Evolutionary conservation across 139 green algal genomes (phyloP).

Genomic region (Picochlorum sp.): DNA sequence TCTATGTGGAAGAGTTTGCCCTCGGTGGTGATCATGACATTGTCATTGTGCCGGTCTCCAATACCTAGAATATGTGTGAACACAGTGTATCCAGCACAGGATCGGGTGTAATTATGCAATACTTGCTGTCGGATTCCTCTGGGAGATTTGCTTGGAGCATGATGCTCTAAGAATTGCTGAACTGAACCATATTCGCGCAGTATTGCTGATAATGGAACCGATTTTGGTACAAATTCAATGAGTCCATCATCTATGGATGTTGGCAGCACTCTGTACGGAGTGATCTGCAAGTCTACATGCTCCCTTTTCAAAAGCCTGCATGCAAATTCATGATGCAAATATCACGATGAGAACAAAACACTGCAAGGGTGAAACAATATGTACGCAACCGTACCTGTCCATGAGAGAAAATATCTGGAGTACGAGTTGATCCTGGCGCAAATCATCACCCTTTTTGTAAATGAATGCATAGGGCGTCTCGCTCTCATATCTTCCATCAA

Average conservation of each 20-base stretch:
- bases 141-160: constrained; percentile 54
- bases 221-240: constrained; percentile 83
- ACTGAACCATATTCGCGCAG: constrained; percentile 79
- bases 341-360: not conserved
- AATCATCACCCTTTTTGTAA: constrained; percentile 97
- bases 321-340: not conserved
- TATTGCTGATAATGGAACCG: constrained; percentile 58
- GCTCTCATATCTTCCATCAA: not conserved
- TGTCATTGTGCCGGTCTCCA: constrained; percentile 93
- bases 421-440: constrained; percentile 83
- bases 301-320: constrained; percentile 82
- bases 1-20: constrained; percentile 95
- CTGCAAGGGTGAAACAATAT: not conserved
- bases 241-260: constrained; percentile 77
- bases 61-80: constrained; percentile 96
- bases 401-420: constrained; percentile 93
- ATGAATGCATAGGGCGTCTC: constrained; percentile 53
- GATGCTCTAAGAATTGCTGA: constrained; percentile 61
- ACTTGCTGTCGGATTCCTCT: constrained; percentile 60
- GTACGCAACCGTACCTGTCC: constrained; percentile 46
- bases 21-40: constrained; percentile 83
- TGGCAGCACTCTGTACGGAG: constrained; percentile 83
- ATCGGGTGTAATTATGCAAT: constrained; percentile 83
- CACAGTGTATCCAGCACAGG: constrained; percentile 91
- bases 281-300: constrained; percentile 72